Percentiles rank a stretch among this genome's conserved stretches.
Evolutionary conservation across 2,329 filamentous ascomycete species (phyloP).

Genomic region (Phyllosticta paracitricarpa): DNA sequence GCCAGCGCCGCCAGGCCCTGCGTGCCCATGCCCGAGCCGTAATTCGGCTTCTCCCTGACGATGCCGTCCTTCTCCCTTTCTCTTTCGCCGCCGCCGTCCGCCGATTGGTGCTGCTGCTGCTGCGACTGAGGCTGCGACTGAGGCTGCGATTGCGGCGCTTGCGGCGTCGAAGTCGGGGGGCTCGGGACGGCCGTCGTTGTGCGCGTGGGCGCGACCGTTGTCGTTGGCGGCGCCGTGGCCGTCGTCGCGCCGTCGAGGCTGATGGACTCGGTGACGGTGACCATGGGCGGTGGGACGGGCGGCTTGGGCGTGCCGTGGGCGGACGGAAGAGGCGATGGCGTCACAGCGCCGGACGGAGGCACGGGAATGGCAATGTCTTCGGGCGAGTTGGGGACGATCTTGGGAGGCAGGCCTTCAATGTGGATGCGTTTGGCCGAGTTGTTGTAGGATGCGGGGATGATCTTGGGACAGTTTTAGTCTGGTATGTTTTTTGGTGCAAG

Average conservation of each 20-base stretch:
- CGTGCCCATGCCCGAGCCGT: not conserved
- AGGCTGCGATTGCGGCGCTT: not conserved
- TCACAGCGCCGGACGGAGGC: slow-evolving; percentile 44
- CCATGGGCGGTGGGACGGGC: not conserved
- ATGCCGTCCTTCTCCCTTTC: not conserved
- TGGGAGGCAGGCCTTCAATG: slow-evolving; percentile 58
- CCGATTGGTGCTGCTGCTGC: too few species aligned
- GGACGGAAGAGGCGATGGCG: slow-evolving; percentile 25
- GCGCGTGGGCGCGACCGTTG: not conserved
- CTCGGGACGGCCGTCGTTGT: not conserved
- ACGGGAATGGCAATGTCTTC: slow-evolving; percentile 75
- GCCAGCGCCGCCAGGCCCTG: slow-evolving; percentile 3
- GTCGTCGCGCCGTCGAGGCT: not conserved
- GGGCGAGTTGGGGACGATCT: slow-evolving; percentile 65
- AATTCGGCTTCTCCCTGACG: not conserved
- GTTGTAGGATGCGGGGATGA: slow-evolving; percentile 94
- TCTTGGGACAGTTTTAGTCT: slow-evolving; percentile 36
- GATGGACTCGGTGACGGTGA: not conserved
- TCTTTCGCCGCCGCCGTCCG: not conserved
- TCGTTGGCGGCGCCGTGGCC: not conserved
- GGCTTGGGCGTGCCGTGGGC: slow-evolving; percentile 14
- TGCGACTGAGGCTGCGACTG: not conserved
- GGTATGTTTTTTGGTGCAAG: slow-evolving; percentile 4
- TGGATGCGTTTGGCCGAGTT: slow-evolving; percentile 88
- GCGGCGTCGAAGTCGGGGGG: not conserved